Evolutionary conservation across 305 asterid species (phyloP).

Genomic region (Andrographis paniculata): DNA sequence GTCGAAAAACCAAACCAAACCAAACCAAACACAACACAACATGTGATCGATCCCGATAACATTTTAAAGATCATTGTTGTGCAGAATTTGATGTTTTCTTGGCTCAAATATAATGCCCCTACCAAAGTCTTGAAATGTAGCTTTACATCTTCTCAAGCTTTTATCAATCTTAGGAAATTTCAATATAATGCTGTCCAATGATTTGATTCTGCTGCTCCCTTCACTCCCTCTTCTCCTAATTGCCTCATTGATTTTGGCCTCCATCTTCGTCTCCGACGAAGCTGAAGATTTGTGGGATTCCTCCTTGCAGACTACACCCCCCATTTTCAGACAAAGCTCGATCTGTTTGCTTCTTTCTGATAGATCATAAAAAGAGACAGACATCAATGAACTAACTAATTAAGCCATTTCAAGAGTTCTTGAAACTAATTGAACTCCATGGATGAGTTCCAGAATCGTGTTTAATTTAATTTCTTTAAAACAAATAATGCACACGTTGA

Average conservation of each 20-base stretch:
- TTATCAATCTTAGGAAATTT: constrained; percentile 56
- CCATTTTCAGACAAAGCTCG: neutral
- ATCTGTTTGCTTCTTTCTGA: neutral
- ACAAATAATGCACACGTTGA: too few relatives aligned
- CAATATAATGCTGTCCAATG: constrained; percentile 44
- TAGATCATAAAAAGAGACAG: too few relatives aligned
- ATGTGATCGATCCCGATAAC: too few relatives aligned
- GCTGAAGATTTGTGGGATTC: constrained; percentile 31
- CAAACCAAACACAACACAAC: neutral
- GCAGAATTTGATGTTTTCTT: too few relatives aligned
- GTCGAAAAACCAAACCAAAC: constrained; percentile 1
- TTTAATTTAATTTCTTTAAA: too few relatives aligned
- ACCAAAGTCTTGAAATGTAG: constrained; percentile 44
- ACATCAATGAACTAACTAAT: too few relatives aligned
- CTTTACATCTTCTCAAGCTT: constrained; percentile 43
- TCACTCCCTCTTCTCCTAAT: constrained; percentile 41
- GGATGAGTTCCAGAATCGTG: too few relatives aligned
- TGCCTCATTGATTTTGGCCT: constrained; percentile 41
- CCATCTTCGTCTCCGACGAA: constrained; percentile 47
- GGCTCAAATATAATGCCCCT: too few relatives aligned
- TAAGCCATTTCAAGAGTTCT: too few relatives aligned
- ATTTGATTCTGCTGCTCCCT: constrained; percentile 49
- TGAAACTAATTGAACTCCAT: too few relatives aligned
- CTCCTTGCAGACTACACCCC: constrained; percentile 28
- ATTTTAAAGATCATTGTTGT: neutral